These are phyloP conservation scores for Ceratobasidium sp. DNA, from an alignment of 1,284 basidiomycete genomes.

Conservation along the genomic window DNA sequence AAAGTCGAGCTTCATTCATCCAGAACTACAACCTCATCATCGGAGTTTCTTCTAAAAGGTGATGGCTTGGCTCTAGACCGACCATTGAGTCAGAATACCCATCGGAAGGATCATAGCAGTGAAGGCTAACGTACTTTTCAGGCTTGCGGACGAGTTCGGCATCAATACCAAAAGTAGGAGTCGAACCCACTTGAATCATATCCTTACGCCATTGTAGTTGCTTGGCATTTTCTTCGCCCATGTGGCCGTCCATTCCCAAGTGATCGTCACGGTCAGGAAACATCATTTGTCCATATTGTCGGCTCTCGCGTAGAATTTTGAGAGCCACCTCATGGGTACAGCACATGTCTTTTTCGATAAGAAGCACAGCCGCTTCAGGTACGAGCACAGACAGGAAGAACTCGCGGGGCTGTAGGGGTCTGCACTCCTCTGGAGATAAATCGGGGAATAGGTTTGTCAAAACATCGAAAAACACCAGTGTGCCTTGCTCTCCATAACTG, in stretches of 20 bases:
- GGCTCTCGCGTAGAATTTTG: constrained; percentile 70
- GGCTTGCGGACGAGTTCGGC: not conserved
- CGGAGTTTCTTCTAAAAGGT: not conserved
- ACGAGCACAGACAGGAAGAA: constrained; percentile 77
- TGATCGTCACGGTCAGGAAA: constrained; percentile 66
- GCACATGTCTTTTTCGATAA: constrained; percentile 72
- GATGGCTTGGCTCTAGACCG: not conserved
- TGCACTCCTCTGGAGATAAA: constrained; percentile 56
- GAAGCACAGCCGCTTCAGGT: constrained; percentile 73
- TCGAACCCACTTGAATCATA: not conserved
- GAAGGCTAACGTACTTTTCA: constrained; percentile 4
- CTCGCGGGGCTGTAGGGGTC: constrained; percentile 69
- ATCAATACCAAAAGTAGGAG: not conserved
- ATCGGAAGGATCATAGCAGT: not conserved
- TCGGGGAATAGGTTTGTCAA: constrained; percentile 68
- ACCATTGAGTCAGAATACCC: not conserved
- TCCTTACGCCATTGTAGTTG: constrained; percentile 37
- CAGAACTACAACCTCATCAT: constrained; percentile 12
- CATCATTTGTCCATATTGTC: constrained; percentile 78
- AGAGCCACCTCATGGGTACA: constrained; percentile 58
- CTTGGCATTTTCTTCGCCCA: constrained; percentile 47
- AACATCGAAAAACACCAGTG: constrained; percentile 76
- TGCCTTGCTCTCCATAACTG: constrained; percentile 82
- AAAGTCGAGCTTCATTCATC: constrained; percentile 12
- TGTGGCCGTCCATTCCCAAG: constrained; percentile 50